Conservation (phyloP, 2,329 filamentous ascomycete species). For the Cryphonectria nitschkei region DNA sequence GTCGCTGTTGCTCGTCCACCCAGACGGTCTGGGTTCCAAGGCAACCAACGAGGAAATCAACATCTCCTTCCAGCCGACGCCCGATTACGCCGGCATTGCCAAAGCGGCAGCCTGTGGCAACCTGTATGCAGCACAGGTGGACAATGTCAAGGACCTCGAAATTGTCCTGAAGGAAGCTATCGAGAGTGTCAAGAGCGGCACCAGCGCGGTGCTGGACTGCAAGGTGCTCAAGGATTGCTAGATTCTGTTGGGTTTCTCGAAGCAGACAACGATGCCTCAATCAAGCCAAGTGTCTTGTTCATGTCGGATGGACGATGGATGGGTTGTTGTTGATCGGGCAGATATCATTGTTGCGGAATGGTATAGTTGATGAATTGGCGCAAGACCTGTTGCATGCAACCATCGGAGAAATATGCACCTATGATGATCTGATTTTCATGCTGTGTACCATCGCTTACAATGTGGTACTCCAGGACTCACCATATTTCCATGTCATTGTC, state of each 20-base stretch:
- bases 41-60: conserved; percentile 66
- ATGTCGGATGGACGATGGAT: too few relatives aligned
- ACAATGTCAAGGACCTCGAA: conserved; percentile 51
- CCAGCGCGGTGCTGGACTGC: conserved; percentile 58
- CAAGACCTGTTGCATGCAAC: not conserved
- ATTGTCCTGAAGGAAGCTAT: conserved; percentile 54
- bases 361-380: not conserved
- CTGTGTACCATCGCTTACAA: not conserved
- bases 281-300: too few relatives aligned
- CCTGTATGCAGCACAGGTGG: conserved; percentile 53
- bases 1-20: conserved; percentile 61
- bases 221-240: conserved; percentile 53
- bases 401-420: not conserved
- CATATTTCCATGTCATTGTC: not conserved
- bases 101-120: conserved; percentile 62
- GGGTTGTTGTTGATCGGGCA: not conserved
- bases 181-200: conserved; percentile 52
- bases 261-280: not conserved
- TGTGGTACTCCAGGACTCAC: not conserved
- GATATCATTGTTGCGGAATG: not conserved
- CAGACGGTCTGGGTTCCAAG: conserved; percentile 56
- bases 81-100: conserved; percentile 63
- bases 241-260: not conserved
- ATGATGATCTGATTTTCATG: not conserved
- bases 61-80: conserved; percentile 61